Evolutionary conservation across 805 yeast species (phyloP), one percentile per base, ranked within the genome.

Genomic region (Candida oleophila): DNA sequence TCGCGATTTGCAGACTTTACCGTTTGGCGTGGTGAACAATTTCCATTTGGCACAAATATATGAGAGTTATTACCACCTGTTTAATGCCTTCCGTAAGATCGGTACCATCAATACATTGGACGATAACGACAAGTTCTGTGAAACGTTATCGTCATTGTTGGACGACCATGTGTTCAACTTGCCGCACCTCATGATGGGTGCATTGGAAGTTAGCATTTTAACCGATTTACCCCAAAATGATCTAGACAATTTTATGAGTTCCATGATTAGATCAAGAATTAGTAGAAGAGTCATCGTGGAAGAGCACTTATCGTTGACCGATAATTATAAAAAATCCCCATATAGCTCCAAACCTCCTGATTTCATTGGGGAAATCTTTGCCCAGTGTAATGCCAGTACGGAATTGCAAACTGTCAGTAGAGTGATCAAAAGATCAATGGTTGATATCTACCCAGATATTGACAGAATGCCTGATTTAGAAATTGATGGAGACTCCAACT

Each of bases 121-220:
- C 34, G 96, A 89, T 45, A 92, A 92, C 60, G 83, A 80, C 36
- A 66, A 66, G 53, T 91, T 92, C 62, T 85, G 95, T 59, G 70
- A 71, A 21, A 76, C 81, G 44, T 68, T 91, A 46, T 74, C 79
- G 22, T 71, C 76, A 28, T 77, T 90, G 51, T 69, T 92, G 54
- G 89, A 85, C 62, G 87, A 83, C 56, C 96, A 92, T 66, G 76
- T 89, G 42, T 70, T 85, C 45, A 87, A 89, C 51, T 73, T 92
- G 49, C 94, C 97, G 1, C 92, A 91, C 62, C 71, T 91, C 49
- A 86, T 92, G 74, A 87, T 90, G 90, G 98, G 98, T 1, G 89
- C 96, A 1, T 69, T 90, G 41, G 97, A 92, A 57, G 84, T 84
- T 51, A 80, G 87, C 12, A 81, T 85, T 33, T 60, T 85, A 41